phyloP scores from a whole-genome alignment of 148 eudicot genomes.

The Nyssa sinensis region DNA sequence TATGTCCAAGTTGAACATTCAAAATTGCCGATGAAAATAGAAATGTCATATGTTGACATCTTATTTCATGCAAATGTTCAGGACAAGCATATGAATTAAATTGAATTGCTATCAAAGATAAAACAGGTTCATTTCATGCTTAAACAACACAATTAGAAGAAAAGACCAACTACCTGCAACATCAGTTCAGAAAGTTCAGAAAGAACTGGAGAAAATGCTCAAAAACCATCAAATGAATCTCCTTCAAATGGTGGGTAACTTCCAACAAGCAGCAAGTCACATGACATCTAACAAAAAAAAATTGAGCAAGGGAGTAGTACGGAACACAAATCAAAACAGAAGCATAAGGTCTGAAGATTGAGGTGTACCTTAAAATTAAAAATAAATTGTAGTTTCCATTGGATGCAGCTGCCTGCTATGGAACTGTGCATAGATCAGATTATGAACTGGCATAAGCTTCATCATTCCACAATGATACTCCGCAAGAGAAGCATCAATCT shows the following conservation, averaged over 20 bases:
- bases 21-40: not conserved
- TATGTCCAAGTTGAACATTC: no score
- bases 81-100: not conserved
- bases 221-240: not conserved
- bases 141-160: not conserved
- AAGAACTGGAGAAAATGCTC: not conserved
- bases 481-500: not conserved
- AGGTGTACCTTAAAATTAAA: not conserved
- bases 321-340: not conserved
- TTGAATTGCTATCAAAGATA: not conserved
- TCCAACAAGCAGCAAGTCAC: not conserved
- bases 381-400: not conserved
- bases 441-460: not conserved
- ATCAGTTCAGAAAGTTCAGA: not conserved
- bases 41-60: not conserved
- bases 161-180: not conserved
- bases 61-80: not conserved
- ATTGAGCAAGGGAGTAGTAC: not conserved
- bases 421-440: not conserved
- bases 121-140: not conserved
- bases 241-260: conserved; percentile 17
- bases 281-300: not conserved
- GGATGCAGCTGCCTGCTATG: not conserved
- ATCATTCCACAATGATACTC: not conserved
- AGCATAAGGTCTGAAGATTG: not conserved